A percentile compares a stretch with the other conserved stretches of the same genome.
phyloP scores from a whole-genome alignment of 768 basidiomycete genomes.

The Naganishia antarctica region DNA sequence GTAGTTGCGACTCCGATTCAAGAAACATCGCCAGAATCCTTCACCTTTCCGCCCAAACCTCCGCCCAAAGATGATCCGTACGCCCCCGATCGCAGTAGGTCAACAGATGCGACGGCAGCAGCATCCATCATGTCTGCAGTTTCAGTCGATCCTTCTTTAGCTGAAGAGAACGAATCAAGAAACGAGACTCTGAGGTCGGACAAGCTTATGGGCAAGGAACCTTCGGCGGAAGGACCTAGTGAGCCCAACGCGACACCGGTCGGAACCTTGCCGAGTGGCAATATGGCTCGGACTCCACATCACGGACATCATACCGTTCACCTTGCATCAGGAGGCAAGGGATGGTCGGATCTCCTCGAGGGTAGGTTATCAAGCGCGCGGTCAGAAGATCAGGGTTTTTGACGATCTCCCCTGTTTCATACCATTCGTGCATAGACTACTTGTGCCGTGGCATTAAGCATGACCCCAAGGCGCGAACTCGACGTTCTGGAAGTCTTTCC shows the following conservation, averaged over 20 bases:
- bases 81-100: not conserved
- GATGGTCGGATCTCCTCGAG: conserved; percentile 31
- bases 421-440: conserved; percentile 19
- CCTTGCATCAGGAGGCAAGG: conserved; percentile 18
- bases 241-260: not conserved
- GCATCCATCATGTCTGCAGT: not conserved
- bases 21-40: not conserved
- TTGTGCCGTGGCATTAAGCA: conserved; percentile 22
- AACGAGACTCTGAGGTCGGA: not conserved
- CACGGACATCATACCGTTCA: conserved; percentile 26
- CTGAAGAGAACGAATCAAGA: conserved; percentile 14
- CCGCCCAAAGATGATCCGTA: not conserved
- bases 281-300: conserved; percentile 12
- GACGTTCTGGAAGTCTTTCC: conserved; percentile 3
- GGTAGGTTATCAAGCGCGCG: conserved; percentile 11
- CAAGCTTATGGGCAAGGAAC: not conserved
- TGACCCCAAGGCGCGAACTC: conserved; percentile 2
- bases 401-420: not conserved
- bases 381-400: not conserved
- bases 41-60: conserved; percentile 5
- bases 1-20: not conserved
- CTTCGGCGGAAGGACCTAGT: not conserved
- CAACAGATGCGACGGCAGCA: conserved; percentile 24
- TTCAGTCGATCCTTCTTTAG: conserved; percentile 4
- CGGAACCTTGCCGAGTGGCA: not conserved